Base-by-base conservation (phyloP, 768 basidiomycete genomes). In the Tylopilus subfusipes region DNA sequence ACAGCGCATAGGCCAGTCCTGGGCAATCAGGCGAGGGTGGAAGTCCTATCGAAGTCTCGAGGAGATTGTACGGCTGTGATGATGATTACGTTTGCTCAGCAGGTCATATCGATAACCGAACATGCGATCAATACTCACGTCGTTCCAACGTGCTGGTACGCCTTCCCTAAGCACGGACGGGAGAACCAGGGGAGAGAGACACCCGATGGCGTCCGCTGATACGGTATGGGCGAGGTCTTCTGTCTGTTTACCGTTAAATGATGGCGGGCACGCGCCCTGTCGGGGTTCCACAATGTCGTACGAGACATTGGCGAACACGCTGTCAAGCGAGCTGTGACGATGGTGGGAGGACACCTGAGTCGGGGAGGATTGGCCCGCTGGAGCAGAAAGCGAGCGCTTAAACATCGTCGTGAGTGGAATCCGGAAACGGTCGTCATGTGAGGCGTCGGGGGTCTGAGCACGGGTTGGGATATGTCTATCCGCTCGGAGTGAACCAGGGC, bases 361-460 rank as follows among this genome's bases (percentile, higher is more conserved):
- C 3, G 55, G 47, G 22, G 61, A 52, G 21, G 53, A 56, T 45
- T 63, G 69, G n/a, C 67, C 55, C 1, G 75, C 78, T 4, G 81
- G 81, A 9, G 78, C 80, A 34, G 85, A 86, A 4, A 80, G 72
- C 12, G 83, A 82, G 49, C 86, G 83, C 66, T 77, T 84, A 73
- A 80, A 83, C 82, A 85, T 81, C 48, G 82, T 76, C 5, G 83
- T 83, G 27, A 85, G 77, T 4, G 83, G 79, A 24, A 82, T 72
- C 36, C 67, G 67, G 67, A 80, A 75, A 42, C 77, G 70, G 19
- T 54, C 51, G 52, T 64, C 62, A 4, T 61, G 58, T 34, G 40
- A 49, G n/a, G 52, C 56, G 31, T 68, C 63, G 38, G 70, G 70
- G 5, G 68, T 70, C 54, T 60, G 61, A 25, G 71, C 63, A 30